These are phyloP conservation scores for Kazachstania africana DNA, from an alignment of 805 yeast species.

Conservation along the genomic window DNA sequence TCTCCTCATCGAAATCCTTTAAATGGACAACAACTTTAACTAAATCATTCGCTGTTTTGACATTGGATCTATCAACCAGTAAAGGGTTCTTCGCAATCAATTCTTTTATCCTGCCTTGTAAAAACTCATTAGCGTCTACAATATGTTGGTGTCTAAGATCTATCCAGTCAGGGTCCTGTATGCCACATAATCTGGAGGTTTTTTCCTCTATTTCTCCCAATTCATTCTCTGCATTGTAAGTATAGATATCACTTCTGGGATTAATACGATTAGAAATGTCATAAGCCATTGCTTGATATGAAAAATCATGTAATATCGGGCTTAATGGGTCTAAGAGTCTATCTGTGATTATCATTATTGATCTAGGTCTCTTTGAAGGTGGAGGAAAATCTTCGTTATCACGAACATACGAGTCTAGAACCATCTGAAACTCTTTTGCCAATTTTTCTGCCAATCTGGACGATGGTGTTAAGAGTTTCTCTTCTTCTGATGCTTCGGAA, in stretches of 20 bases:
- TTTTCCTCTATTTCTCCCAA: conserved; percentile 32
- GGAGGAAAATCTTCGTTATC: conserved; percentile 51
- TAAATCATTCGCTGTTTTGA: conserved; percentile 57
- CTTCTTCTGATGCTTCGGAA: conserved; percentile 39
- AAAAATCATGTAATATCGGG: conserved; percentile 80
- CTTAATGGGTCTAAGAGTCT: conserved; percentile 74
- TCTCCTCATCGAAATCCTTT: conserved; percentile 55
- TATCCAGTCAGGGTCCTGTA: conserved; percentile 57
- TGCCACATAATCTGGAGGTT: conserved; percentile 40
- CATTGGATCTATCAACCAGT: conserved; percentile 55
- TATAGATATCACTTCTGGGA: conserved; percentile 34
- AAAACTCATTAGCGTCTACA: conserved; percentile 54
- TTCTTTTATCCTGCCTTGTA: conserved; percentile 47
- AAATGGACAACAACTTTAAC: conserved; percentile 64
- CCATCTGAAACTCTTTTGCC: conserved; percentile 59
- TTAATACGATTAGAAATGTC: conserved; percentile 47
- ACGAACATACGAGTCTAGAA: conserved; percentile 67
- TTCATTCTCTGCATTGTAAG: conserved; percentile 47
- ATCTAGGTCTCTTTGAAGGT: conserved; percentile 47
- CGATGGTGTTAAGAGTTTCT: conserved; percentile 39
- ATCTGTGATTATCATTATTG: conserved; percentile 68
- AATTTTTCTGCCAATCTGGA: conserved; percentile 53
- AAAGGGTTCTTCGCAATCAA: conserved; percentile 64
- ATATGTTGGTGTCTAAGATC: conserved; percentile 64
- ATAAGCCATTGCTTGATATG: conserved; percentile 85